Evolutionary conservation across 768 basidiomycete species (phyloP).

Genomic region (Hygrophoropsis aurantiaca): DNA sequence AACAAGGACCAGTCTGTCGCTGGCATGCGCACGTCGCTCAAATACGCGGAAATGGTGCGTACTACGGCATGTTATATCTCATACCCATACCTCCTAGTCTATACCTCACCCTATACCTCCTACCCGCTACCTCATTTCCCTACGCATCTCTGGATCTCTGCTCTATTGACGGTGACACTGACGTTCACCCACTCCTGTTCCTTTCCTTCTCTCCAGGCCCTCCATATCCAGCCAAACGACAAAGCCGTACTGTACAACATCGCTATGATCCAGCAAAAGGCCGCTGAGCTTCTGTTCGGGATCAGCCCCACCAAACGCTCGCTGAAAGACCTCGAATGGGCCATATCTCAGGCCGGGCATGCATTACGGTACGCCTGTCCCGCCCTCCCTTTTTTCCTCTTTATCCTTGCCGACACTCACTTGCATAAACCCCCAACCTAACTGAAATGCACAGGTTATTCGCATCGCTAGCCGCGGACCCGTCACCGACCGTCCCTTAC

Average conservation of each 20-base stretch:
- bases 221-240: slow-evolving; percentile 82
- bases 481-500: slow-evolving; percentile 72
- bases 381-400: not conserved
- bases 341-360: slow-evolving; percentile 77
- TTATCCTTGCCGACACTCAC: too few relatives aligned
- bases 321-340: slow-evolving; percentile 74
- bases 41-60: slow-evolving; percentile 76
- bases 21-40: slow-evolving; percentile 82
- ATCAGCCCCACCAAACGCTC: slow-evolving; percentile 75
- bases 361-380: slow-evolving; percentile 71
- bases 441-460: slow-evolving; percentile 86
- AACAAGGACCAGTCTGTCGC: slow-evolving; percentile 82
- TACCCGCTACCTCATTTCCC: not conserved
- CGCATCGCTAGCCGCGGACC: slow-evolving; percentile 76
- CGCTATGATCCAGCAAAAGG: slow-evolving; percentile 97
- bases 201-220: slow-evolving; percentile 52
- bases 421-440: too few relatives aligned
- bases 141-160: too few relatives aligned
- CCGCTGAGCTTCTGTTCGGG: slow-evolving; percentile 83
- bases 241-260: slow-evolving; percentile 93
- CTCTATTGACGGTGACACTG: too few relatives aligned
- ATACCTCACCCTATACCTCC: not conserved
- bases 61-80: not conserved
- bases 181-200: too few relatives aligned
- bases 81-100: too few relatives aligned